Evolutionary conservation across 805 yeast species (phyloP).

Genomic region (Jamesozyma gamospora): DNA sequence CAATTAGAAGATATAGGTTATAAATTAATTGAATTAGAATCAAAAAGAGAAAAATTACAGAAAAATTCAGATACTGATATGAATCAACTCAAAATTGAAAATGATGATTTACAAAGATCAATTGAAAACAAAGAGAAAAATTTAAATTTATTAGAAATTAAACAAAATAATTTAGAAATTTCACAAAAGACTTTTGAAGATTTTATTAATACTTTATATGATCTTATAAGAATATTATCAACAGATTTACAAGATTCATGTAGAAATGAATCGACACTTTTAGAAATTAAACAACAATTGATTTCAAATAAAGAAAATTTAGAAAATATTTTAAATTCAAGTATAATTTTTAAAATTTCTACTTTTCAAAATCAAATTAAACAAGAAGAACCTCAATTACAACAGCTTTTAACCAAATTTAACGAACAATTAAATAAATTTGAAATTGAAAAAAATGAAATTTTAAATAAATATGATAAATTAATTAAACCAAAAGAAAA

Average conservation of each 20-base stretch:
- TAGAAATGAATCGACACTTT: constrained; percentile 33
- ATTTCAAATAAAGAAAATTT: constrained; percentile 34
- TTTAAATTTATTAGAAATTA: constrained; percentile 35
- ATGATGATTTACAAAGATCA: constrained; percentile 39
- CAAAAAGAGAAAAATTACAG: constrained; percentile 49
- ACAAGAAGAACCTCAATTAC: constrained; percentile 39
- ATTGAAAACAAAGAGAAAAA: constrained; percentile 33
- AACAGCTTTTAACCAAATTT: constrained; percentile 39
- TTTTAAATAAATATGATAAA: constrained; percentile 38
- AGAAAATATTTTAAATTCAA: constrained; percentile 32
- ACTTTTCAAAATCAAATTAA: constrained; percentile 36
- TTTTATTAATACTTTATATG: constrained; percentile 22
- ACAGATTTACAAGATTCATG: constrained; percentile 36
- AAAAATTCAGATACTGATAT: constrained; percentile 55
- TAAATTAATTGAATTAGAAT: constrained; percentile 44
- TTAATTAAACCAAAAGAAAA: constrained; percentile 41
- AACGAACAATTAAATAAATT: constrained; percentile 38
- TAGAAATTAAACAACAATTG: constrained; percentile 40
- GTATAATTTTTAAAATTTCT: constrained; percentile 34
- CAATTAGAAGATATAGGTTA: constrained; percentile 54
- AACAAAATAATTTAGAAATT: constrained; percentile 40
- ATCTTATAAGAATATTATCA: constrained; percentile 33
- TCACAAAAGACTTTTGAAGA: constrained; percentile 50
- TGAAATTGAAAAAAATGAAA: constrained; percentile 33
- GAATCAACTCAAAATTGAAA: constrained; percentile 41